Evolutionary conservation across 345 rosid species (phyloP).

Genomic region (Sonneratia alba): DNA sequence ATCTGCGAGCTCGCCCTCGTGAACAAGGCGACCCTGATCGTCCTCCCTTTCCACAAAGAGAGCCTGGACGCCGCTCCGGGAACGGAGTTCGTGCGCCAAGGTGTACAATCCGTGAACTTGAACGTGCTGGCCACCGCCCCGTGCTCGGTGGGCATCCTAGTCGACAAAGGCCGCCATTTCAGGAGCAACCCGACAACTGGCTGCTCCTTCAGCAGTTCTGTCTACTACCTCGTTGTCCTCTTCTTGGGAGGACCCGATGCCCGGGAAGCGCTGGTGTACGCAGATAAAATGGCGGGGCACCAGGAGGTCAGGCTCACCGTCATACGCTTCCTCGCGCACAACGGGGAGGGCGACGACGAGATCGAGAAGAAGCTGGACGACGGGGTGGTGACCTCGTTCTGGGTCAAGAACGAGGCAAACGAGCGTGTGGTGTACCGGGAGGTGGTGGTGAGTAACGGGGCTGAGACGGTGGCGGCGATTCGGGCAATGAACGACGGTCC

Average conservation of each 20-base stretch:
- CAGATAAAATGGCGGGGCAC: slow-evolving; percentile 43
- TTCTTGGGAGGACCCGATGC: slow-evolving; percentile 78
- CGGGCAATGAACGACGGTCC: slow-evolving; percentile 35
- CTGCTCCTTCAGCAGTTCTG: slow-evolving; percentile 4
- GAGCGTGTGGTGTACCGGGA: slow-evolving; percentile 47
- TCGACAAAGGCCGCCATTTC: slow-evolving; percentile 35
- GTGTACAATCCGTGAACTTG: slow-evolving; percentile 20
- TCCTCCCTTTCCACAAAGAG: slow-evolving; percentile 46
- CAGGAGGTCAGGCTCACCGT: slow-evolving; percentile 35
- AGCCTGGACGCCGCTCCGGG: slow-evolving; percentile 8
- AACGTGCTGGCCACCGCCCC: slow-evolving; percentile 54
- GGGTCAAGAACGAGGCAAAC: slow-evolving; percentile 59
- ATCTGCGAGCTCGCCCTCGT: slow-evolving; percentile 53
- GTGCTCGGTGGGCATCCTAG: slow-evolving; percentile 61
- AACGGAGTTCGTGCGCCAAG: slow-evolving; percentile 19
- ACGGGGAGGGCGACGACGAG: slow-evolving; percentile 47
- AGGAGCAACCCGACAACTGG: slow-evolving; percentile 11
- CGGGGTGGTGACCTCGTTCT: slow-evolving; percentile 64
- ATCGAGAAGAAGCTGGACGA: slow-evolving; percentile 69
- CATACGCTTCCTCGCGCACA: slow-evolving; percentile 41
- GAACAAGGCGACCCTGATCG: slow-evolving; percentile 40
- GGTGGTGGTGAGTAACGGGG: slow-evolving; percentile 56
- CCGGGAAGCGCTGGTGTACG: slow-evolving; percentile 55
- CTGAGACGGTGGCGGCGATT: slow-evolving; percentile 53
- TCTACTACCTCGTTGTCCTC: slow-evolving; percentile 26